Evolutionary conservation across 345 rosid species (phyloP).

Genomic region (Eutrema japonicum): DNA sequence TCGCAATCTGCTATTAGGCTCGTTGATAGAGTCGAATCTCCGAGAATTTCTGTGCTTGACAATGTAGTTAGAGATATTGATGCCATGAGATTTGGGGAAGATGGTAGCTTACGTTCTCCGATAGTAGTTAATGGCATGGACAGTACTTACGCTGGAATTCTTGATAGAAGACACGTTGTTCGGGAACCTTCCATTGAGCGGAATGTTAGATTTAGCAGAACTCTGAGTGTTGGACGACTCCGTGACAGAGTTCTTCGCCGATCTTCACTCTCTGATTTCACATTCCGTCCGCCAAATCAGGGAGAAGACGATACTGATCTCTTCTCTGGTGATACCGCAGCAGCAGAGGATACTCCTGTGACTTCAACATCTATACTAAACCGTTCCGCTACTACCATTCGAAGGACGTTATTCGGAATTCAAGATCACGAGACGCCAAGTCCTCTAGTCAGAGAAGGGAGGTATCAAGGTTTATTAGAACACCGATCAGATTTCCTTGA

Average conservation of each 20-base stretch:
- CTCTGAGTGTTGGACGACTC: slow-evolving; percentile 96
- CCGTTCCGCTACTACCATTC: slow-evolving; percentile 51
- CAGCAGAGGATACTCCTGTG: slow-evolving; percentile 45
- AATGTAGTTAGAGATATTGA: slow-evolving; percentile 44
- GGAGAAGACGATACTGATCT: slow-evolving; percentile 54
- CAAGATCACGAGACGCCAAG: slow-evolving; percentile 67
- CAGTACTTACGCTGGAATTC: slow-evolving; percentile 48
- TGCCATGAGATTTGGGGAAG: slow-evolving; percentile 44
- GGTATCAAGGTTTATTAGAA: slow-evolving; percentile 83
- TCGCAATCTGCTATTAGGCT: slow-evolving; percentile 45
- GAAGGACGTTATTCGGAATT: slow-evolving; percentile 56
- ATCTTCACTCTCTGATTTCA: slow-evolving; percentile 64
- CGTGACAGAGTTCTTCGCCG: slow-evolving; percentile 94
- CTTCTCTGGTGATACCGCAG: slow-evolving; percentile 49
- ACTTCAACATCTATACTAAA: slow-evolving; percentile 49
- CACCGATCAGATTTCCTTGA: slow-evolving; percentile 92
- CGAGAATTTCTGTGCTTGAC: slow-evolving; percentile 39
- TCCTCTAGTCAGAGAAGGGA: slow-evolving; percentile 70
- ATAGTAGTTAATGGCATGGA: slow-evolving; percentile 50
- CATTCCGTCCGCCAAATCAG: slow-evolving; percentile 60
- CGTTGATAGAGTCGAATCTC: slow-evolving; percentile 48
- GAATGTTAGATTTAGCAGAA: slow-evolving; percentile 87
- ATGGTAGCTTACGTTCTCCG: slow-evolving; percentile 47
- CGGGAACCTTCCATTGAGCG: slow-evolving; percentile 67
- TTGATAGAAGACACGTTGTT: slow-evolving; percentile 61